Conservation (phyloP, 106 monocot genomes). For the Triglochin maritima region DNA sequence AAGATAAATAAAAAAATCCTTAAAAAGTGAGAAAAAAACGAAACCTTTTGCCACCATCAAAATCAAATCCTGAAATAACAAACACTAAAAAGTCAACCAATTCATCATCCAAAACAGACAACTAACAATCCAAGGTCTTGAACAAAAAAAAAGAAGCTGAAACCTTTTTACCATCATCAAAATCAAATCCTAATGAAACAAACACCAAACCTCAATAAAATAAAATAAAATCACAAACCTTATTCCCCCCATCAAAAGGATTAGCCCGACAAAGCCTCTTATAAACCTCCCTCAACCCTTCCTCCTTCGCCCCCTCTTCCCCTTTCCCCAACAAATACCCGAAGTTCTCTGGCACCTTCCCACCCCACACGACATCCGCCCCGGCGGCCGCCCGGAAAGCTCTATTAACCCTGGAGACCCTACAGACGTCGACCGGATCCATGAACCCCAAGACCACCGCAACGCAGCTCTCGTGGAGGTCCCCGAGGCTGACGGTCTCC, state of each 20-base stretch:
- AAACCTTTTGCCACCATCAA: no score
- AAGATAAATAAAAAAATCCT: no score
- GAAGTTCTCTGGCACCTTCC: conserved; percentile 67
- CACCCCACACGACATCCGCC: conserved; percentile 58
- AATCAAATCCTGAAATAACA: no score
- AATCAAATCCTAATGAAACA: no score
- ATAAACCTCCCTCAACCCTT: conserved; percentile 62
- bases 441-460: conserved; percentile 60
- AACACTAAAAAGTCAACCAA: no score
- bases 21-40: no score
- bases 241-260: conserved; percentile 60
- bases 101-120: no score
- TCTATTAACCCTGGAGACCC: conserved; percentile 40
- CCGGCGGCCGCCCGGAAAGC: conserved; percentile 54
- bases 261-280: conserved; percentile 52
- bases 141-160: no score
- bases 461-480: conserved; percentile 74
- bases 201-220: no score
- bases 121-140: no score
- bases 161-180: no score
- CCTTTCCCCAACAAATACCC: conserved; percentile 31
- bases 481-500: conserved; percentile 25
- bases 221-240: conserved; percentile 23
- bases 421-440: conserved; percentile 67
- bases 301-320: not conserved